These are phyloP conservation scores for Penicillium simplicissimum DNA, from an alignment of 495 filamentous ascomycete genomes.

Conservation along the genomic window DNA sequence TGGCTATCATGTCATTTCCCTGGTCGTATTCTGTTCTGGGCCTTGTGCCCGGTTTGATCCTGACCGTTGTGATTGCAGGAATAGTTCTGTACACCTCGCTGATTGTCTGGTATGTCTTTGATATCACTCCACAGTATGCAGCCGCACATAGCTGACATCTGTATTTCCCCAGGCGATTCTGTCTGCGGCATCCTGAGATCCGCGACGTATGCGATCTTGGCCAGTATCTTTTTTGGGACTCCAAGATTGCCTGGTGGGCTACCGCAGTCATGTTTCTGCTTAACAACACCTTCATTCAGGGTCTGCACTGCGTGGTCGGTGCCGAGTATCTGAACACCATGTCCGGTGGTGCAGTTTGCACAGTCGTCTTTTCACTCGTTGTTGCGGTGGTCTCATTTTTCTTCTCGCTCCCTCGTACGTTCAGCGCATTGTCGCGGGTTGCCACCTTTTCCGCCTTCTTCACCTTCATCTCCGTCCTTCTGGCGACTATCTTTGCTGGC, in stretches of 20 bases:
- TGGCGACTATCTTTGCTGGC: slow-evolving; percentile 76
- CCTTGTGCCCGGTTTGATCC: slow-evolving; percentile 80
- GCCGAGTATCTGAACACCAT: slow-evolving; percentile 87
- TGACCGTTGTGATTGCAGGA: slow-evolving; percentile 73
- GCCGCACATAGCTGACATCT: not conserved
- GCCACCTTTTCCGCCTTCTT: slow-evolving; percentile 76
- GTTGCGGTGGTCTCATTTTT: slow-evolving; percentile 69
- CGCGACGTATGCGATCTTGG: slow-evolving; percentile 90
- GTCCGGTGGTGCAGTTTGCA: slow-evolving; percentile 63
- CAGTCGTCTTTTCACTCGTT: slow-evolving; percentile 71
- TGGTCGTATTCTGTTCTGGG: slow-evolving; percentile 86
- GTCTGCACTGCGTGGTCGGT: slow-evolving; percentile 75
- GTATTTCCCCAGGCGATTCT: slow-evolving; percentile 64
- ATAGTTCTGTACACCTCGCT: slow-evolving; percentile 85
- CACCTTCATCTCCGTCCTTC: slow-evolving; percentile 81
- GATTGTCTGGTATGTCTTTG: slow-evolving; percentile 62
- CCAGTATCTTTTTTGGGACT: slow-evolving; percentile 81
- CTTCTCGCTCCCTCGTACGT: slow-evolving; percentile 79
- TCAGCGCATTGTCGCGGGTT: slow-evolving; percentile 71
- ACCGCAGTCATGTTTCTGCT: slow-evolving; percentile 87
- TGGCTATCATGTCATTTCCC: slow-evolving; percentile 93
- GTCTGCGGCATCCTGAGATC: slow-evolving; percentile 80
- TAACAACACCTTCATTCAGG: slow-evolving; percentile 90
- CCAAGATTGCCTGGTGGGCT: slow-evolving; percentile 76
- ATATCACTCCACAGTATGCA: not conserved